These are phyloP conservation scores for Candida palmyrensis DNA, from an alignment of 805 yeast genomes.

Conservation along the genomic window DNA sequence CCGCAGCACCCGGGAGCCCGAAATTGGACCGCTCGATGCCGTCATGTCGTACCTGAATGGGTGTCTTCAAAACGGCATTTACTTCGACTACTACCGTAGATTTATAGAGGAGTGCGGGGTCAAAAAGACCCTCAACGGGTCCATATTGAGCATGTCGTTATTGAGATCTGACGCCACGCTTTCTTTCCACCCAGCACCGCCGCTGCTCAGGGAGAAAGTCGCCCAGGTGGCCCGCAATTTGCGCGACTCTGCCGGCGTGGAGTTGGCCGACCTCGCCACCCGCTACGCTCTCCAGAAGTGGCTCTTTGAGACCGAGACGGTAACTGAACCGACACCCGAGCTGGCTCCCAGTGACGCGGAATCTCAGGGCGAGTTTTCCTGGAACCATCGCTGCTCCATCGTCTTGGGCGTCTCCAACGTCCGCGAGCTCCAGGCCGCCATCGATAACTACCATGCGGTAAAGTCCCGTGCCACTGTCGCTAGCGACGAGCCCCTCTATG, in stretches of 20 bases:
- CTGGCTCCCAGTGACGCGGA: constrained; percentile 21
- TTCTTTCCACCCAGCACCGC: constrained; percentile 75
- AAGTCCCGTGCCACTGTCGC: constrained; percentile 26
- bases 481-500: constrained; percentile 40
- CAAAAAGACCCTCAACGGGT: constrained; percentile 65
- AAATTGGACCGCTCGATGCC: constrained; percentile 65
- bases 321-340: constrained; percentile 2
- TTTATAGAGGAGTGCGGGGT: constrained; percentile 53
- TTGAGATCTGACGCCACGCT: constrained; percentile 64
- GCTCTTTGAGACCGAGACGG: constrained; percentile 28
- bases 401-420: constrained; percentile 74
- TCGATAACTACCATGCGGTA: constrained; percentile 50
- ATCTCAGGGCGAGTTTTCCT: constrained; percentile 8
- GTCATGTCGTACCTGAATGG: constrained; percentile 76
- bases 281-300: constrained; percentile 67
- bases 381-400: constrained; percentile 42
- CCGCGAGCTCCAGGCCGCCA: constrained; percentile 59
- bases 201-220: constrained; percentile 51
- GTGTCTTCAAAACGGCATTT: constrained; percentile 67
- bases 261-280: constrained; percentile 78
- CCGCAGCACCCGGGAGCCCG: constrained; percentile 24
- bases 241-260: constrained; percentile 38
- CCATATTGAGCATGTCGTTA: constrained; percentile 85
- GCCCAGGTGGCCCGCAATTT: constrained; percentile 38
- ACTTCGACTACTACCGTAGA: constrained; percentile 42